Percentiles rank a stretch among this genome's conserved stretches.
phyloP scores from a whole-genome alignment of 345 rosid genomes.

The Dipteronia dyeriana region DNA sequence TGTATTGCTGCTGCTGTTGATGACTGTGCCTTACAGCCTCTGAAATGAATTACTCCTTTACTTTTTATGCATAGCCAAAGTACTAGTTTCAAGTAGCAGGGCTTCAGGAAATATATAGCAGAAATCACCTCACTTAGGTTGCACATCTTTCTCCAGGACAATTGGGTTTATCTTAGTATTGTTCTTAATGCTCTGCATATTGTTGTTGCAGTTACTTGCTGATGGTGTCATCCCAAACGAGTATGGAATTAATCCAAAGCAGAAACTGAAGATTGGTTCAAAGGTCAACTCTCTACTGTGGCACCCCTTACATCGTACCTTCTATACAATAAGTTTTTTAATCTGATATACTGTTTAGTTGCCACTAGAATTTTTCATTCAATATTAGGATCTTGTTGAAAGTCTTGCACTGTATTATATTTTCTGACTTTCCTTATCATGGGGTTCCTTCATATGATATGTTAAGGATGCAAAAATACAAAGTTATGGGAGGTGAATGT shows the following conservation, averaged over 20 bases:
- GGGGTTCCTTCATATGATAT: conserved; percentile 1
- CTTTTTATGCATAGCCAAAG: background rate
- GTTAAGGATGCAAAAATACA: background rate
- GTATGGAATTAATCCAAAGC: conserved; percentile 95
- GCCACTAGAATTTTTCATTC: background rate
- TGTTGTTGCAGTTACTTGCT: conserved; percentile 80
- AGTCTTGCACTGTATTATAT: background rate
- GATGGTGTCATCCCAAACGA: conserved; percentile 99
- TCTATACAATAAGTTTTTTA: background rate
- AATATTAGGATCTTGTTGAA: background rate
- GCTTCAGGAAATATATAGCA: too few species aligned
- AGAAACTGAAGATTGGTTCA: conserved; percentile 93
- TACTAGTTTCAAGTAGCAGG: background rate
- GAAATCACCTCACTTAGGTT: background rate
- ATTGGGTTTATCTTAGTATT: conserved; percentile 11
- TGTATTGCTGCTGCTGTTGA: background rate
- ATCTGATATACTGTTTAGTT: background rate
- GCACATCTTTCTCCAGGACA: conserved; percentile 5
- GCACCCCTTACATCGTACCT: background rate
- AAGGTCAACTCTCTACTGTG: conserved; percentile 49
- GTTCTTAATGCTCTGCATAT: conserved; percentile 22
- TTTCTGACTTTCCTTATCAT: background rate
- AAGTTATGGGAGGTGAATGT: background rate
- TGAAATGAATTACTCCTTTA: background rate
- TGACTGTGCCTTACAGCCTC: background rate